Evolutionary conservation across 306 rosid species (phyloP), one percentile per base, ranked within the genome.

Genomic region (Casuarina glauca): DNA sequence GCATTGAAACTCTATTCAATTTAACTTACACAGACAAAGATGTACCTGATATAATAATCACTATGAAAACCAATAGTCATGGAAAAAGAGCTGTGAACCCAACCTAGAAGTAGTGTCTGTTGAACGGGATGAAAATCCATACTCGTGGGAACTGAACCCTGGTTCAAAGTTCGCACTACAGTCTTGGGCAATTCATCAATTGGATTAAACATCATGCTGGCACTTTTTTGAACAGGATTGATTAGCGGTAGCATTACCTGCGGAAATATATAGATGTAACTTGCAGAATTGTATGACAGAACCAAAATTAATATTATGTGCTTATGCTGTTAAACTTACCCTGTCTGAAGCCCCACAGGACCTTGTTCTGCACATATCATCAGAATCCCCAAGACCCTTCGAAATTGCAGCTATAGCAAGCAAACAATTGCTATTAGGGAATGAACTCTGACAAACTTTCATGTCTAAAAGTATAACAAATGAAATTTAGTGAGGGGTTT

Each of bases 41-140:
- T 55, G 63, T 26, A 67, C 60, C 36, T 20, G 7, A 74, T 2
- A n/a, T 19, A 62, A 0, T 9, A 53, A 35, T 10, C 19, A 36
- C 44, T 46, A 43, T 80, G 73, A 60, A 8, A 3, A 50, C 20
- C 41, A 53, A 72, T 49, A 1, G 10, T 19, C 69, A 58, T 20
- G 44, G 42, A 64, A 51, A 53, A 55, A 17, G 53, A 62, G 66
- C 43, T 60, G 42, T 51, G 39, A 43, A 16, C 61, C 75, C 64
- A 66, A 80, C 83, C 83, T 54, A 80, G 70, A 55, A 80, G 75
- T 55, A 80, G 51, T 4, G 45, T 68, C 58, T 74, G 83, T 54
- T 80, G 79, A 42, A 68, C 1, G 4, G 83, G 83, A 46, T 80
- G 83, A 68, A 80, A 80, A 67, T 80, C 83, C 83, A 80, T 80